These are phyloP conservation scores for Isatis tinctoria DNA, from an alignment of 345 rosid species.

Conservation along the genomic window DNA sequence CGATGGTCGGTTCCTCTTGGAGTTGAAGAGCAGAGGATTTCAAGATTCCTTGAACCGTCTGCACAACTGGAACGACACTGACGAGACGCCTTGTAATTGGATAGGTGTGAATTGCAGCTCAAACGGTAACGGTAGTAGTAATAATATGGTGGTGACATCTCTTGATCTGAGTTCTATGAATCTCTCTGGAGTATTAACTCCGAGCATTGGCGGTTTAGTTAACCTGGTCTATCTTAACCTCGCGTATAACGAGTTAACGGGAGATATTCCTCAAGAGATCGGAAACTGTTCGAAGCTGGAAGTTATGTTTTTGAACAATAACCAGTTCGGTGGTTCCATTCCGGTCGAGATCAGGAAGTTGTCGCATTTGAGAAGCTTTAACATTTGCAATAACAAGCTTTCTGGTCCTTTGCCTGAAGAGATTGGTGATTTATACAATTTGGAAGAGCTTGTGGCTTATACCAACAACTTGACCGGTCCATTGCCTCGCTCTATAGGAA, in stretches of 20 bases:
- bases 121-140: conserved; percentile 12
- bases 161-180: conserved; percentile 68
- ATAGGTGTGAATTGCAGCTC: conserved; percentile 77
- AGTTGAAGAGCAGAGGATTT: conserved; percentile 51
- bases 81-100: conserved; percentile 83
- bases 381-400: conserved; percentile 73
- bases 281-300: conserved; percentile 58
- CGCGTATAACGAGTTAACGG: conserved; percentile 51
- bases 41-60: conserved; percentile 48
- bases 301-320: conserved; percentile 55
- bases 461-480: conserved; percentile 80
- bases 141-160: conserved; percentile 46
- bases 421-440: conserved; percentile 55
- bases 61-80: conserved; percentile 57
- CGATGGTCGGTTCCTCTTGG: conserved; percentile 66
- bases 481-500: conserved; percentile 78
- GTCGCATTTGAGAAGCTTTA: conserved; percentile 39
- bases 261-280: conserved; percentile 67
- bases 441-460: conserved; percentile 69
- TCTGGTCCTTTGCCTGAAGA: conserved; percentile 71
- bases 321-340: conserved; percentile 56
- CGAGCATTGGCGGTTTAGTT: conserved; percentile 62
- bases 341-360: conserved; percentile 56
- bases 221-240: conserved; percentile 60
- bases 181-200: conserved; percentile 70